Conservation (phyloP, 768 basidiomycete species). For the Thelephora aurantiotincta region DNA sequence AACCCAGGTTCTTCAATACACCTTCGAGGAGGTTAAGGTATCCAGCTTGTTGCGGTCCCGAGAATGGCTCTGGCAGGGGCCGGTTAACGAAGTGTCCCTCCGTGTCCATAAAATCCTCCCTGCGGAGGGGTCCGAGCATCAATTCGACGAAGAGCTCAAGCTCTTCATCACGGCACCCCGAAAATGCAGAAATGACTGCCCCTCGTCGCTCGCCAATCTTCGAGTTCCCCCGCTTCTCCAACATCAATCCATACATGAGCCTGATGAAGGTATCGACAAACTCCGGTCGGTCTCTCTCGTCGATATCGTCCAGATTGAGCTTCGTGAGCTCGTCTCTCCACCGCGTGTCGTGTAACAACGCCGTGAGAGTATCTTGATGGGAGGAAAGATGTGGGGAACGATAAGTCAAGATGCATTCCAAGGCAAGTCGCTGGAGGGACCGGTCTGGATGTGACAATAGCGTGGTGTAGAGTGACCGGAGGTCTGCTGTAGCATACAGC, state of each 20-base stretch:
- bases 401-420: conserved; percentile 74
- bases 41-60: conserved; percentile 63
- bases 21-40: conserved; percentile 79
- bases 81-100: neutral
- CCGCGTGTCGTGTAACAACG: conserved; percentile 68
- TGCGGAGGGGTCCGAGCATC: conserved; percentile 64
- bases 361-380: conserved; percentile 51
- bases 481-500: conserved; percentile 47
- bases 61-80: conserved; percentile 19
- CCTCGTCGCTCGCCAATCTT: conserved; percentile 54
- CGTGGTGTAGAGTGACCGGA: conserved; percentile 53
- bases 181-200: conserved; percentile 61
- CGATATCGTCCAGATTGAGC: conserved; percentile 48
- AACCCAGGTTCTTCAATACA: conserved; percentile 69
- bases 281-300: conserved; percentile 40
- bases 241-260: conserved; percentile 78
- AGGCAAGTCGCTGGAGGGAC: conserved; percentile 54
- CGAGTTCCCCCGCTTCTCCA: conserved; percentile 59
- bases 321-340: conserved; percentile 82
- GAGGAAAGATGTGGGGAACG: conserved; percentile 42
- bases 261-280: conserved; percentile 60
- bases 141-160: conserved; percentile 68
- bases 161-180: conserved; percentile 59
- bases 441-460: conserved; percentile 80
- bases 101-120: conserved; percentile 2